phyloP scores from a whole-genome alignment of 495 filamentous ascomycete genomes.

The Poronia punctata region DNA sequence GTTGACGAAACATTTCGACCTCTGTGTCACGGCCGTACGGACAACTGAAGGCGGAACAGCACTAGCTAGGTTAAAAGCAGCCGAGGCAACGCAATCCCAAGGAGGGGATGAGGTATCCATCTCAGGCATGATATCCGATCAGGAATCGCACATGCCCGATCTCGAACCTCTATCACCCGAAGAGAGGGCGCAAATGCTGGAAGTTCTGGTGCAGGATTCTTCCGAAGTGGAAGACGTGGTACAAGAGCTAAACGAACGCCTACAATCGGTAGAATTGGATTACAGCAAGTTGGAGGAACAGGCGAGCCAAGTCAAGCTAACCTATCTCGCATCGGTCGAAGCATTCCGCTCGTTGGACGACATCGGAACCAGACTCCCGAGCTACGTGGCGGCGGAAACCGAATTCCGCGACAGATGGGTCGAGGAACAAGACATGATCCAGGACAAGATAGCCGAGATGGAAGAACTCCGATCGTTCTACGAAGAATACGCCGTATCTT shows the following conservation, averaged over 20 bases:
- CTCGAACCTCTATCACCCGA: constrained; percentile 66
- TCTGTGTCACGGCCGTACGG: constrained; percentile 85
- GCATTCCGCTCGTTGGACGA: constrained; percentile 62
- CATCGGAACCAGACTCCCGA: constrained; percentile 56
- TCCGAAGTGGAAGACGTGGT: constrained; percentile 86
- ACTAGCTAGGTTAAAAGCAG: constrained; percentile 49
- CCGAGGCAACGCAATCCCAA: constrained; percentile 49
- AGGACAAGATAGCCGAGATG: constrained; percentile 62
- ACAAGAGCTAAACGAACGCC: constrained; percentile 67
- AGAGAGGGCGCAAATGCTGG: constrained; percentile 76
- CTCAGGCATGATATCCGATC: constrained; percentile 49
- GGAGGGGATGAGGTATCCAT: constrained; percentile 55
- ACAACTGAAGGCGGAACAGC: constrained; percentile 88
- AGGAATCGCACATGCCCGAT: constrained; percentile 48
- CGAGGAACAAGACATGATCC: constrained; percentile 62
- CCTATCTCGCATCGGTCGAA: constrained; percentile 40
- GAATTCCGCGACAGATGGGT: constrained; percentile 71
- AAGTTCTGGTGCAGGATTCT: constrained; percentile 76
- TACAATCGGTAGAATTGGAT: constrained; percentile 66
- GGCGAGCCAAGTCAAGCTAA: constrained; percentile 45
- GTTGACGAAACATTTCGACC: constrained; percentile 86
- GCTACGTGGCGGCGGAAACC: constrained; percentile 60
- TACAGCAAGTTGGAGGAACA: constrained; percentile 53
- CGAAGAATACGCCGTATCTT: constrained; percentile 74
- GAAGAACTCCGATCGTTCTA: constrained; percentile 69